Evolutionary conservation across 2,329 filamentous ascomycete genomes (phyloP).

Genomic region (Colletotrichum graminicola): DNA sequence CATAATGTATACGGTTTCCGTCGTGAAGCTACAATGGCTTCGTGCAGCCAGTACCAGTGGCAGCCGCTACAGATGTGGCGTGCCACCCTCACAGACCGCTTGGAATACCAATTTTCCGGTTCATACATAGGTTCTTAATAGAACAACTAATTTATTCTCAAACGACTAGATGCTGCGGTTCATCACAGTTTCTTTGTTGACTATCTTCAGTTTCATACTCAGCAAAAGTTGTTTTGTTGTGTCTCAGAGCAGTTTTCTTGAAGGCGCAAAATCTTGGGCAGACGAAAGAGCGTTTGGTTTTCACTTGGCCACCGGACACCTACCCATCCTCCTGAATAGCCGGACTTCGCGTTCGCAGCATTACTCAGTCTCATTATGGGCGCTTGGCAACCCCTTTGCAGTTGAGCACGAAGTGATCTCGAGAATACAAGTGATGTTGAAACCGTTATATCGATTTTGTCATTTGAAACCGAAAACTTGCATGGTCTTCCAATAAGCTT

Average conservation of each 20-base stretch:
- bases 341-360: not conserved
- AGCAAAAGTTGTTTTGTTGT: not conserved
- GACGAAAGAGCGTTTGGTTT: not conserved
- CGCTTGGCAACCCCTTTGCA: not conserved
- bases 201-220: not conserved
- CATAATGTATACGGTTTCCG: no score
- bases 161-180: no score
- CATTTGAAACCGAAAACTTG: not conserved
- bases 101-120: no score
- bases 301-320: not conserved
- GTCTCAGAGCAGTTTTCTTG: not conserved
- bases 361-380: not conserved
- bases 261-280: no score
- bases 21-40: no score
- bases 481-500: conserved; percentile 6
- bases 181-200: no score
- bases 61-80: no score
- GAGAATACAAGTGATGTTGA: not conserved
- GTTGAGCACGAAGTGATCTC: no score
- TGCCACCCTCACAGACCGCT: no score
- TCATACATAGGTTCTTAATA: no score
- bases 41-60: no score
- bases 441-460: not conserved
- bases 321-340: not conserved
- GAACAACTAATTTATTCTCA: no score